Evolutionary conservation across 805 yeast genomes (phyloP), one percentile per base, ranked within the genome.

Genomic region (Starmera pachycereana): DNA sequence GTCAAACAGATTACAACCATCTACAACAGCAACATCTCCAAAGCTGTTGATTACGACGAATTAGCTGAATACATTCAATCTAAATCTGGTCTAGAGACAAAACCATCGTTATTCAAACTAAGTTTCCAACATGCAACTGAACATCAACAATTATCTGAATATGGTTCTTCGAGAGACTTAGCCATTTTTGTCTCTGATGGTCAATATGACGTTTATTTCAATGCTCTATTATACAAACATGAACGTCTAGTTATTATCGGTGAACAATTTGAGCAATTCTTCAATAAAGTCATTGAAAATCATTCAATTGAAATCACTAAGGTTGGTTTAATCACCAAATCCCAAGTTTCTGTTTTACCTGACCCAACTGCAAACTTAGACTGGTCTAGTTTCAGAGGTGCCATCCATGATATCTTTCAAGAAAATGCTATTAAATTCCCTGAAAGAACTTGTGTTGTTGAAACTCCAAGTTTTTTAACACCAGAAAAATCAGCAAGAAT

Each of bases 341-440:
- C 78, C 2, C 95, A 88, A 51, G 55, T 52, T 35, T 46, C 59
- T 1, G 62, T 68, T 2, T 67, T 94, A 41, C 98, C 98, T 7
- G 89, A 89, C 57, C 97, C 99, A 35, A 84, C 87, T 8, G 59
- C 66, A 9, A 82, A 88, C 51, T 69, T 92, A 47, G 95, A 88
- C 62, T 92, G 97, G 97, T 69, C 79, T 33, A 83, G 82, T 27
- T 92, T 76, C 62, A 73, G 94, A 49, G 98, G 99, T 36, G 89
- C 97, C 12, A 94, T 92, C 52, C 99, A 92, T 56, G 98, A 92
- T 54, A 89, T 92, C 35, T 92, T 92, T 62, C 80, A 83, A 61
- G 77, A 71, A 42, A 94, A 92, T 57, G 96, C 98, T 12, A 77
- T 70, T 36, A 72, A 71, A 50, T 78, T 75, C 58, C 98, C 98